Conservation (phyloP, 73 alveolate genomes). For the Paramecium sexaurelia region DNA sequence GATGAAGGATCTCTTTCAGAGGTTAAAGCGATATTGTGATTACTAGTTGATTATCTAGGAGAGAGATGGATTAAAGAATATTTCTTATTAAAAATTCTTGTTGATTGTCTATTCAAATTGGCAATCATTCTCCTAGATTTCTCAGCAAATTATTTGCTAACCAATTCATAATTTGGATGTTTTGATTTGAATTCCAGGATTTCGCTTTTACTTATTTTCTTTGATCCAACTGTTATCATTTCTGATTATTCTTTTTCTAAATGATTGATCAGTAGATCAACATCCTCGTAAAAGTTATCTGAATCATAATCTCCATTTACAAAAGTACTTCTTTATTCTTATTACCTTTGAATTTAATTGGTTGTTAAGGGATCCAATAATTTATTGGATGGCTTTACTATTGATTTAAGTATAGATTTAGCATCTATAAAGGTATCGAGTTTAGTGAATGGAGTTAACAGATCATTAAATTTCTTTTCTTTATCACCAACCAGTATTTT, state of each 20-base stretch:
- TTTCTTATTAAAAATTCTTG: neutral
- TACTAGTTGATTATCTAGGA: neutral
- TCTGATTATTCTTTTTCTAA: slow-evolving; percentile 17
- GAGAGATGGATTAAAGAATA: neutral
- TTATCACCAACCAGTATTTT: slow-evolving; percentile 7
- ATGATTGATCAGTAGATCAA: neutral
- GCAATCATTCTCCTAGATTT: neutral
- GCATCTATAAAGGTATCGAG: slow-evolving; percentile 10
- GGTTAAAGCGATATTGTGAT: neutral
- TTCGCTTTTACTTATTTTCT: slow-evolving; percentile 20
- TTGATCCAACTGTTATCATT: neutral
- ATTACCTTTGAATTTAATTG: neutral
- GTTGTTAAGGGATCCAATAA: neutral
- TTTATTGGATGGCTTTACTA: slow-evolving; percentile 9
- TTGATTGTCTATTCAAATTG: neutral
- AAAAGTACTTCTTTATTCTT: neutral
- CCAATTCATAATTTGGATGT: neutral
- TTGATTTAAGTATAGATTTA: neutral
- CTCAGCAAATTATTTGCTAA: slow-evolving; percentile 17
- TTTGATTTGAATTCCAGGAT: neutral
- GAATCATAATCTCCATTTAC: slow-evolving; percentile 14
- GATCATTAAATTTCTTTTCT: slow-evolving; percentile 28
- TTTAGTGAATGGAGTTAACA: neutral
- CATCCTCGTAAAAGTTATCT: slow-evolving; percentile 1
- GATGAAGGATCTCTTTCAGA: slow-evolving; percentile 8